Evolutionary conservation across 2,329 filamentous ascomycete species (phyloP).

Genomic region (Penicillium sp.): DNA sequence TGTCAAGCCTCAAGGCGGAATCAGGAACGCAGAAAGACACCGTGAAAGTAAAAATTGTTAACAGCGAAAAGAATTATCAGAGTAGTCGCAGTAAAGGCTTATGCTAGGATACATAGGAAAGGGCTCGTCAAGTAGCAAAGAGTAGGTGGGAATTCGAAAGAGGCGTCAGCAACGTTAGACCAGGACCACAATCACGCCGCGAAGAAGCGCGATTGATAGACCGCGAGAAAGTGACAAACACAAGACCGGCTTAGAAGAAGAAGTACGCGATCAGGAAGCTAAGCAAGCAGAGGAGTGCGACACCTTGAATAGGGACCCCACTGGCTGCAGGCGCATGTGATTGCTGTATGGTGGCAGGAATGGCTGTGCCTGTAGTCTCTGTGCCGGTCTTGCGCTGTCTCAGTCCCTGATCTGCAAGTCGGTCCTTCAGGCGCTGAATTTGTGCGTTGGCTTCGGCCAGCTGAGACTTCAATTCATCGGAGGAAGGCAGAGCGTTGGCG

Average conservation of each 20-base stretch:
- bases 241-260: constrained; percentile 67
- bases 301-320: constrained; percentile 82
- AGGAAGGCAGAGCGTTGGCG: constrained; percentile 47
- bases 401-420: constrained; percentile 64
- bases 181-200: constrained; percentile 19
- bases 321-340: constrained; percentile 56
- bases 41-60: constrained; percentile 22
- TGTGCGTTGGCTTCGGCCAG: constrained; percentile 71
- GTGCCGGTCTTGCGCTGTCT: constrained; percentile 70
- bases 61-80: constrained; percentile 9
- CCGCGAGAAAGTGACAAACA: constrained; percentile 11
- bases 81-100: constrained; percentile 22
- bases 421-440: constrained; percentile 64
- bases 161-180: constrained; percentile 27
- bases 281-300: constrained; percentile 76
- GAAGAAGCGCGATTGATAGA: constrained; percentile 9
- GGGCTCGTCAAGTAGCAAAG: constrained; percentile 27
- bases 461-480: constrained; percentile 66
- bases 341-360: constrained; percentile 51
- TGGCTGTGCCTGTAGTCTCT: constrained; percentile 50
- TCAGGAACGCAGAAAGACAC: constrained; percentile 2
- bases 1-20: neutral
- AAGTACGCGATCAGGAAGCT: constrained; percentile 94
- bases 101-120: constrained; percentile 27
- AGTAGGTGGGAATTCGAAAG: constrained; percentile 22